Base-by-base conservation (phyloP, 2,329 filamentous ascomycete species). In the Podosphaera aphanis region DNA sequence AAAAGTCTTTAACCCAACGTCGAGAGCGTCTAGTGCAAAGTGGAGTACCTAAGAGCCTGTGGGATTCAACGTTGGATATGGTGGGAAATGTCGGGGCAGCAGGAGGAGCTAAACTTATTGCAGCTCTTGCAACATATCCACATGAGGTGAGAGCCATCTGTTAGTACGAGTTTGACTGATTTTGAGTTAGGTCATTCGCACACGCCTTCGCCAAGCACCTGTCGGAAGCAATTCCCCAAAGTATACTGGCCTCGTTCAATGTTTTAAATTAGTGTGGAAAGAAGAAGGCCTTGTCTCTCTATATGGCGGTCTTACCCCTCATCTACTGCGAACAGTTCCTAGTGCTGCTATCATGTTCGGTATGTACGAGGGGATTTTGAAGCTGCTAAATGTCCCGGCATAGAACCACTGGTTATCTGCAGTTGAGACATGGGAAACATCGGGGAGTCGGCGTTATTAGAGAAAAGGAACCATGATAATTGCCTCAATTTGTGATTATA, bases 271-370 rank as follows among this genome's bases (percentile, higher is more conserved):
- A 16, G 79, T 94, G 39, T 88, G 77, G 71, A 80, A 79, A 57
- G 84, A 94, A 57, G 88, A 94, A 61, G 84, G 86, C 42, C 69
- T 93, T 62, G 73, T 77, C 41, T 82, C 79, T 27, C 67, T 95
- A 50, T 95, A 94, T 59, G 86, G 88, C 47, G 86, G 86, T 16
- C 68, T 95, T 56, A 92, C 86, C 13, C 85, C 88, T 41, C 88
- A 95, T 60, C 74, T 95, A 56, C 73, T 94, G 62, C 73, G 86
- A 50, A 86, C 86, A 5, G 86, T 94, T 5, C 88, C 88, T 1
- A 90, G 82, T 54, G 85, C 88, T 6, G 85, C 83, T 53, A 93
- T 95, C 61, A 94, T 93, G 82, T 93, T 94, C 61, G 85, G 84
- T 62, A 90, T 90, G 67, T 93, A 62, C 46, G 60, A 62, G 48